Conservation (phyloP, 2,329 filamentous ascomycete species). For the Lanzia echinophila region DNA sequence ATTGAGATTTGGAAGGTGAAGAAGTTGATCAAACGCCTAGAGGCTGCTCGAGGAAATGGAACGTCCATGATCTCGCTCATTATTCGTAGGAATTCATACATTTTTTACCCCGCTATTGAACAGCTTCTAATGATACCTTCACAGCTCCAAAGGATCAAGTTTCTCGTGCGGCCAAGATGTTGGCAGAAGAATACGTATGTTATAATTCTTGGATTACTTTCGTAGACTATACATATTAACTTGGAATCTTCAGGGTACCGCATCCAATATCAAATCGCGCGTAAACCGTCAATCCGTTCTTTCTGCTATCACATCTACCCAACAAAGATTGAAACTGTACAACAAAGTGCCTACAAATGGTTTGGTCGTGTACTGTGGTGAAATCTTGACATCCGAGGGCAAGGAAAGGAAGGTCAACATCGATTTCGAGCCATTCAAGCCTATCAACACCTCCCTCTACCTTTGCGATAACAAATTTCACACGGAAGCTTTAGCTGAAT, state of each 20-base stretch:
- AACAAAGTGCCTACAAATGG: conserved; percentile 98
- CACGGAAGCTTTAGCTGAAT: conserved; percentile 91
- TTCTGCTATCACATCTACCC: conserved; percentile 96
- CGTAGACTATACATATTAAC: conserved; percentile 4
- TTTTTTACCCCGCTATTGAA: neutral
- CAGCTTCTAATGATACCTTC: conserved; percentile 9
- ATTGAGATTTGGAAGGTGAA: conserved; percentile 95
- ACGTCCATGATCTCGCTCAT: conserved; percentile 99
- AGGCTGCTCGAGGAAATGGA: conserved; percentile 94
- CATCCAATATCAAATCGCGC: conserved; percentile 98
- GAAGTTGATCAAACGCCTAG: conserved; percentile 98
- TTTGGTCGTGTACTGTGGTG: conserved; percentile 97
- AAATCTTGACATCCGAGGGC: conserved; percentile 98
- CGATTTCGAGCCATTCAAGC: conserved; percentile 99
- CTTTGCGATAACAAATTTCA: conserved; percentile 99
- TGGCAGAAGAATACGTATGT: conserved; percentile 96
- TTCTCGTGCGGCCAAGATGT: conserved; percentile 95
- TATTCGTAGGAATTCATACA: conserved; percentile 58
- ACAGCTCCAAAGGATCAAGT: conserved; percentile 96
- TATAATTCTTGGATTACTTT: conserved; percentile 6
- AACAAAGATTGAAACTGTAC: conserved; percentile 98
- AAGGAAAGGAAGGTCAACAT: conserved; percentile 99
- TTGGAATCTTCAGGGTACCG: conserved; percentile 67
- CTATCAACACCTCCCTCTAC: conserved; percentile 98
- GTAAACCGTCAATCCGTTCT: conserved; percentile 98